Percentiles rank a stretch among this genome's conserved stretches.
phyloP scores from a whole-genome alignment of 2,329 filamentous ascomycete genomes.

The Paecilomyces dactylethromorphus region DNA sequence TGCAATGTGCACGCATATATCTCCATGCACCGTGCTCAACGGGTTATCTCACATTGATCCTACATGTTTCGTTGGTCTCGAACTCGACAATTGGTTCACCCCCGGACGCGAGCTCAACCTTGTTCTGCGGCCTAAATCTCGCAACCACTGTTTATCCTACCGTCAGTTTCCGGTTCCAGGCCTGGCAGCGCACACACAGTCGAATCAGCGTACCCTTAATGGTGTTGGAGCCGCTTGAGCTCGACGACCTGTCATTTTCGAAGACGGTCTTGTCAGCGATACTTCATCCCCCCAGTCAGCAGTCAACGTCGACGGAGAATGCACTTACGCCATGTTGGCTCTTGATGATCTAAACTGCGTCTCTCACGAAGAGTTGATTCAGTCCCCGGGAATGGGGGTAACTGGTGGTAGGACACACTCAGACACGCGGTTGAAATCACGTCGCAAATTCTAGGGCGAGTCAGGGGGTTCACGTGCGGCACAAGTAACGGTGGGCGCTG shows the following conservation, averaged over 20 bases:
- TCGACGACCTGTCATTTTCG: slow-evolving; percentile 18
- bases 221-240: slow-evolving; percentile 37
- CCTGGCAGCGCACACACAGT: neutral
- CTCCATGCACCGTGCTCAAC: neutral
- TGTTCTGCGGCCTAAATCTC: slow-evolving; percentile 96
- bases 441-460: neutral
- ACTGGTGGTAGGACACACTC: neutral
- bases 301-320: slow-evolving; percentile 5
- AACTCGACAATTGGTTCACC: slow-evolving; percentile 90
- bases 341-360: slow-evolving; percentile 7
- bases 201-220: slow-evolving; percentile 45
- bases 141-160: slow-evolving; percentile 66
- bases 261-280: slow-evolving; percentile 8
- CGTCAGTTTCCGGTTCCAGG: neutral
- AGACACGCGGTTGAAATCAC: neutral
- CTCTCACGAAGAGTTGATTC: neutral
- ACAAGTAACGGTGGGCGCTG: neutral
- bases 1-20: neutral
- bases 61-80: slow-evolving; percentile 81
- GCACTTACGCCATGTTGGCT: slow-evolving; percentile 44
- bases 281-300: neutral
- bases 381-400: neutral
- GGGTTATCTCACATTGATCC: slow-evolving; percentile 58
- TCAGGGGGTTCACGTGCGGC: slow-evolving; percentile 7
- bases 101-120: slow-evolving; percentile 80